Evolutionary conservation across 2,329 filamentous ascomycete genomes (phyloP).

Genomic region (Stemphylium lycopersici): DNA sequence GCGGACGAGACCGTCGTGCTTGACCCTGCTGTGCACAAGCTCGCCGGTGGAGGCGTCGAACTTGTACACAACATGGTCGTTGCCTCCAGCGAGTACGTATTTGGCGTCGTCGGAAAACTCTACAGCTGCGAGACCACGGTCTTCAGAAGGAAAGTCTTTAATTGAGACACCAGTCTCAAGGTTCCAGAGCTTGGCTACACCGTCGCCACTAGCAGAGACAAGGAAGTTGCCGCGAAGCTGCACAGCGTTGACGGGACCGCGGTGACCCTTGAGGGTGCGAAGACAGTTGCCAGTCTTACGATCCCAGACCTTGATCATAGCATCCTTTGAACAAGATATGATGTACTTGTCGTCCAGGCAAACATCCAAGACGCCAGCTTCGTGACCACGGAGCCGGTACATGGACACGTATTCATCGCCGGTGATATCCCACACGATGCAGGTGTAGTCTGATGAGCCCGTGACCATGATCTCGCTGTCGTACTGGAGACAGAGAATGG

Average conservation of each 20-base stretch:
- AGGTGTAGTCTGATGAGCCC: constrained; percentile 88
- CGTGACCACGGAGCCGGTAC: constrained; percentile 77
- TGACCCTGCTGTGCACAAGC: constrained; percentile 78
- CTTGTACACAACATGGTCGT: constrained; percentile 93
- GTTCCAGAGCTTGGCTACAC: constrained; percentile 93
- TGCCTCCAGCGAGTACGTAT: constrained; percentile 90
- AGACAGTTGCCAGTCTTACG: constrained; percentile 76
- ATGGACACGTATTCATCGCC: constrained; percentile 71
- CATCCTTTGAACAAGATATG: constrained; percentile 96
- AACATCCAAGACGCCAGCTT: constrained; percentile 88
- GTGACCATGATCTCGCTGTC: constrained; percentile 93
- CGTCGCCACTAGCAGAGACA: constrained; percentile 92
- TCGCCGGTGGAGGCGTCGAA: constrained; percentile 93
- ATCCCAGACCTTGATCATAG: constrained; percentile 93
- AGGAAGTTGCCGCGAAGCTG: constrained; percentile 92
- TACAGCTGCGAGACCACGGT: constrained; percentile 91
- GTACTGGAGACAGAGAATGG: constrained; percentile 93
- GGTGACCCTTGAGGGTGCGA: constrained; percentile 82
- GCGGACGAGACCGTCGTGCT: constrained; percentile 85
- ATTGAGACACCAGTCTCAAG: constrained; percentile 86
- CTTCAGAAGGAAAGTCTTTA: constrained; percentile 87
- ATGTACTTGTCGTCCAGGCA: constrained; percentile 92
- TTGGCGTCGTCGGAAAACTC: constrained; percentile 96
- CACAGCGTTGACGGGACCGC: constrained; percentile 93
- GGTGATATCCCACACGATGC: constrained; percentile 88